Percentiles rank a stretch among this genome's conserved stretches.
Conservation (phyloP, 2,329 filamentous ascomycete genomes). For the Salinomyces thailandicus region DNA sequence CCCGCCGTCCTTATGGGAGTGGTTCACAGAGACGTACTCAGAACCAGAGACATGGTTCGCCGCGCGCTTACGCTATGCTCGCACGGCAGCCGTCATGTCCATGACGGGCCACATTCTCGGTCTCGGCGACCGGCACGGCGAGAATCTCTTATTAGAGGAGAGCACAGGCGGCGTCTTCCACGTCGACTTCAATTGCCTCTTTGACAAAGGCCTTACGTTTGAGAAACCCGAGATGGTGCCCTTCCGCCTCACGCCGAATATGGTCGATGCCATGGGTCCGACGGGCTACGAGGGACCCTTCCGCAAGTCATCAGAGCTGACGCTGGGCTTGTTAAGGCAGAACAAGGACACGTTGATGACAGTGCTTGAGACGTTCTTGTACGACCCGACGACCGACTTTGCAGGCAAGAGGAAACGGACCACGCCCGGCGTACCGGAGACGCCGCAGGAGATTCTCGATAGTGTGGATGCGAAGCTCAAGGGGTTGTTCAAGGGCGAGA, state of each 20-base stretch:
- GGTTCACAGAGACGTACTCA: conserved; percentile 93
- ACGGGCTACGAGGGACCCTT: conserved; percentile 90
- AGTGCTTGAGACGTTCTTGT: conserved; percentile 90
- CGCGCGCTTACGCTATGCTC: conserved; percentile 77
- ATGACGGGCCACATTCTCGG: conserved; percentile 94
- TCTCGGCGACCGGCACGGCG: conserved; percentile 87
- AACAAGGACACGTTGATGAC: conserved; percentile 97
- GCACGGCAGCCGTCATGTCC: conserved; percentile 97
- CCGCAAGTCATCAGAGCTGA: conserved; percentile 80
- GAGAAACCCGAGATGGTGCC: conserved; percentile 89
- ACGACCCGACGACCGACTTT: conserved; percentile 92
- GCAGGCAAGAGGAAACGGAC: conserved; percentile 59
- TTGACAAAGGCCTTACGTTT: conserved; percentile 94
- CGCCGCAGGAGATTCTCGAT: conserved; percentile 72
- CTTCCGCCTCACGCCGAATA: conserved; percentile 95
- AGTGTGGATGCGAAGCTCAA: conserved; percentile 78
- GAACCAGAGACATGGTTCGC: conserved; percentile 88
- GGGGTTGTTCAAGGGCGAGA: conserved; percentile 75
- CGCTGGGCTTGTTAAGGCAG: conserved; percentile 69
- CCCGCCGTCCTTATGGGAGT: conserved; percentile 75
- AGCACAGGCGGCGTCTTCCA: conserved; percentile 89
- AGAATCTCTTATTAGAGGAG: conserved; percentile 93
- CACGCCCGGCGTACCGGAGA: conserved; percentile 50
- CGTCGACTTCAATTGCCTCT: conserved; percentile 98
- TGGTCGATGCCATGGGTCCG: conserved; percentile 93